phyloP scores from a whole-genome alignment of 345 rosid species.

The Rhodamnia argentea region DNA sequence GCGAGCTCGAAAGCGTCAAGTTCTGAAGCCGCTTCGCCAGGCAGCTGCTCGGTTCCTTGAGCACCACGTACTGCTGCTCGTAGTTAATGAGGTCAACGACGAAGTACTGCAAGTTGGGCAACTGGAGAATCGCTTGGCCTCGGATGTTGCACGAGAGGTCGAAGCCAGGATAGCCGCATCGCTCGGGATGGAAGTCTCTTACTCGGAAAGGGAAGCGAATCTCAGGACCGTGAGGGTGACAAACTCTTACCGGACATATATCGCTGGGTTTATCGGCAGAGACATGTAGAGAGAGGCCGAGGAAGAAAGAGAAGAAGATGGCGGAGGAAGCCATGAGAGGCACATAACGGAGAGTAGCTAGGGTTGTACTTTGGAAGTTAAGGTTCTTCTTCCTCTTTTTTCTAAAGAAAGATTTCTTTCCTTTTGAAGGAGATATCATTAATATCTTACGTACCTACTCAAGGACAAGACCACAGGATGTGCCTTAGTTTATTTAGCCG shows the following conservation, averaged over 20 bases:
- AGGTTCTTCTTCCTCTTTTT: not conserved
- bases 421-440: not conserved
- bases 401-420: not conserved
- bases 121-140: not conserved
- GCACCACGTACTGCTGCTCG: no score
- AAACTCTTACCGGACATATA: not conserved
- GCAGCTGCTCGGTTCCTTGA: not conserved
- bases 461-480: not conserved
- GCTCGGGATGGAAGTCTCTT: not conserved
- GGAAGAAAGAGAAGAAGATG: not conserved
- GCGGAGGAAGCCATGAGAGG: not conserved
- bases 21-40: not conserved
- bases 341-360: not conserved
- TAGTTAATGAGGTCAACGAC: not conserved
- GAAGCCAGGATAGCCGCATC: not conserved
- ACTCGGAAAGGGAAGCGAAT: not conserved
- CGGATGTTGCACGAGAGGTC: not conserved
- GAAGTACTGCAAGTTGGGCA: not conserved
- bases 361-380: not conserved
- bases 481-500: not conserved
- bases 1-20: not conserved
- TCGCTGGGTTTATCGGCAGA: not conserved
- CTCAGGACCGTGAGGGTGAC: not conserved
- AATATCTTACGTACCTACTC: not conserved
- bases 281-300: not conserved